A percentile compares a stretch with the other conserved stretches of the same genome.
Evolutionary conservation across 768 basidiomycete genomes (phyloP).

Genomic region (Podaxis sp.): DNA sequence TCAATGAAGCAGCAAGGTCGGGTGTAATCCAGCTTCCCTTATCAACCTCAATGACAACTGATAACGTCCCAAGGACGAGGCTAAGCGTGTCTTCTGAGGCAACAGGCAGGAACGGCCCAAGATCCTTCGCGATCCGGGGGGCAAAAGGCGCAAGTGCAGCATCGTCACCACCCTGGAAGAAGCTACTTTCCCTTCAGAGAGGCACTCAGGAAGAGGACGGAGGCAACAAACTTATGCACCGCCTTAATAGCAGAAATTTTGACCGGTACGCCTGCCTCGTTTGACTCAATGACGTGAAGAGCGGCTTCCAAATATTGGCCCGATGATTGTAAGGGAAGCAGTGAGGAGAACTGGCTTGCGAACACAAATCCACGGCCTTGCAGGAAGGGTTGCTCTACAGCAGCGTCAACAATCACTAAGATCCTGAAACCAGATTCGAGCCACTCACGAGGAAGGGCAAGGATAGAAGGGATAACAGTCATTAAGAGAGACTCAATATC

Average conservation of each 20-base stretch:
- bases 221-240: conserved; percentile 71
- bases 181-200: conserved; percentile 35
- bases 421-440: neutral
- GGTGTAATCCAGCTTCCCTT: conserved; percentile 67
- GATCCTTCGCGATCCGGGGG: conserved; percentile 68
- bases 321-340: conserved; percentile 68
- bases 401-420: neutral
- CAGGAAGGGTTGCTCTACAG: conserved; percentile 80
- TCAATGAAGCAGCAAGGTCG: conserved; percentile 63
- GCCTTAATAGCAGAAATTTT: conserved; percentile 95
- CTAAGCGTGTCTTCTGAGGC: conserved; percentile 87
- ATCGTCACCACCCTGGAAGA: conserved; percentile 62
- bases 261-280: conserved; percentile 72
- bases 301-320: conserved; percentile 87
- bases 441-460: conserved; percentile 59
- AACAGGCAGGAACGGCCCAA: conserved; percentile 77
- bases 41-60: conserved; percentile 72
- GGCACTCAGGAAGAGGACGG: neutral
- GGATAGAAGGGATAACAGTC: conserved; percentile 73
- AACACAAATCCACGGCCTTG: conserved; percentile 96
- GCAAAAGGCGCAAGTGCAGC: conserved; percentile 60
- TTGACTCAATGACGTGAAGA: conserved; percentile 76
- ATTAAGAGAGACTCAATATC: conserved; percentile 75
- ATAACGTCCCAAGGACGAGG: conserved; percentile 81
- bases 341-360: conserved; percentile 79